Conservation (phyloP, 345 rosid species). For the Mallotus nudiflorus region DNA sequence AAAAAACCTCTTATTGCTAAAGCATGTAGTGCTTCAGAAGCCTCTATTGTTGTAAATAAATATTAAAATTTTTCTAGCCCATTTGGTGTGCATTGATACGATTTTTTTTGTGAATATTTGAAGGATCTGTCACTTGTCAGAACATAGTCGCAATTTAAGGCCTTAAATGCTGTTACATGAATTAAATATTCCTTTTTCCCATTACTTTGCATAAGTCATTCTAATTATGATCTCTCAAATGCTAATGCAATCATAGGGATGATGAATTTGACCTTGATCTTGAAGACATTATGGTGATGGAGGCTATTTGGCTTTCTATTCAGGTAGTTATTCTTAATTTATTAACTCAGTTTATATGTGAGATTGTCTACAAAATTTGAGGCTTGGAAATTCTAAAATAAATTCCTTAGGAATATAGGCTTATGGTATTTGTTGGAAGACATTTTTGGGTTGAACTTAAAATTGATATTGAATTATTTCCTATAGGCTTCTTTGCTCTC, state of each 20-base stretch:
- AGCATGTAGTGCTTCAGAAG: neutral
- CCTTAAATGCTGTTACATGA: neutral
- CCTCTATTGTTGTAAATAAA: neutral
- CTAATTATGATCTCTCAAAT: slow-evolving; percentile 1
- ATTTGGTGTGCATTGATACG: neutral
- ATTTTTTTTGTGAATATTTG: neutral
- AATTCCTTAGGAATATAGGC: no score
- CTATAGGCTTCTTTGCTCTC: no score
- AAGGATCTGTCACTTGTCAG: neutral
- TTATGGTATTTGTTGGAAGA: no score
- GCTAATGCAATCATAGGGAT: slow-evolving; percentile 53
- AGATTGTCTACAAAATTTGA: slow-evolving; percentile 1
- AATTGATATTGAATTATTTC: no score
- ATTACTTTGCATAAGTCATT: neutral
- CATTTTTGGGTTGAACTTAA: no score
- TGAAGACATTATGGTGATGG: slow-evolving; percentile 97
- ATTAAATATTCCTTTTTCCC: neutral
- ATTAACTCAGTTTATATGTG: neutral
- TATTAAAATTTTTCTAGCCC: neutral
- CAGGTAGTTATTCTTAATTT: slow-evolving; percentile 48
- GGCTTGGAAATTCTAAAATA: neutral
- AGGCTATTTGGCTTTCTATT: slow-evolving; percentile 96
- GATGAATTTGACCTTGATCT: slow-evolving; percentile 89
- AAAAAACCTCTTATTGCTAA: neutral
- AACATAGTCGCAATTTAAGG: neutral